Evolutionary conservation across 1,284 basidiomycete species (phyloP).

Genomic region (Irpex sp.): DNA sequence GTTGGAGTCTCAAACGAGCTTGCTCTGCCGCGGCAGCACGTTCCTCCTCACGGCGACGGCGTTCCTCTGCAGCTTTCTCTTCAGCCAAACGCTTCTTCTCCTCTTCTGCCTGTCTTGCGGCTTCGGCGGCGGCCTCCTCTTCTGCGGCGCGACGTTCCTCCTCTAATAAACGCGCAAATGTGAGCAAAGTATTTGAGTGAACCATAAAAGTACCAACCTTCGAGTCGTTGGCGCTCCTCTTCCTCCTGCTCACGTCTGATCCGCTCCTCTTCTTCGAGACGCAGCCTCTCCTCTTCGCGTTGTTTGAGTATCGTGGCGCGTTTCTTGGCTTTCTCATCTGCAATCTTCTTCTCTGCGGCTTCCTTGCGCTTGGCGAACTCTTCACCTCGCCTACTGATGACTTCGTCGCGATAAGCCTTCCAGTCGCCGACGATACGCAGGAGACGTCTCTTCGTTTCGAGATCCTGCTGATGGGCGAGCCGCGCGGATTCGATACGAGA

Average conservation of each 20-base stretch:
- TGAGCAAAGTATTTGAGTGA: background rate
- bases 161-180: slow-evolving; percentile 29
- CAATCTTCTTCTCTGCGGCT: slow-evolving; percentile 69
- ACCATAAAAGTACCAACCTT: slow-evolving; percentile 37
- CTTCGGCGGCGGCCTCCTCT: slow-evolving; percentile 37
- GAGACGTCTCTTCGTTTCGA: slow-evolving; percentile 80
- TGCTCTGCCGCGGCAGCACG: slow-evolving; percentile 58
- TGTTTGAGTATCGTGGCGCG: slow-evolving; percentile 50
- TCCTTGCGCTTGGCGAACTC: slow-evolving; percentile 68
- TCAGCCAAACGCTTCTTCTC: slow-evolving; percentile 59
- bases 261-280: slow-evolving; percentile 47
- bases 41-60: slow-evolving; percentile 66
- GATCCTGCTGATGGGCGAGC: slow-evolving; percentile 63
- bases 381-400: slow-evolving; percentile 65
- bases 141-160: slow-evolving; percentile 48
- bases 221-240: slow-evolving; percentile 44
- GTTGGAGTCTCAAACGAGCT: slow-evolving; percentile 59
- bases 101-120: slow-evolving; percentile 36
- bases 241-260: slow-evolving; percentile 44
- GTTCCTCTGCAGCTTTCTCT: slow-evolving; percentile 48
- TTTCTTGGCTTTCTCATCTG: slow-evolving; percentile 83
- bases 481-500: slow-evolving; percentile 60
- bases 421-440: slow-evolving; percentile 79
- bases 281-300: slow-evolving; percentile 55
- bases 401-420: slow-evolving; percentile 49